Evolutionary conservation across 192 early-diverging fungal genomes (phyloP), one percentile per base, ranked within the genome.

Genomic region (Podila epigama): DNA sequence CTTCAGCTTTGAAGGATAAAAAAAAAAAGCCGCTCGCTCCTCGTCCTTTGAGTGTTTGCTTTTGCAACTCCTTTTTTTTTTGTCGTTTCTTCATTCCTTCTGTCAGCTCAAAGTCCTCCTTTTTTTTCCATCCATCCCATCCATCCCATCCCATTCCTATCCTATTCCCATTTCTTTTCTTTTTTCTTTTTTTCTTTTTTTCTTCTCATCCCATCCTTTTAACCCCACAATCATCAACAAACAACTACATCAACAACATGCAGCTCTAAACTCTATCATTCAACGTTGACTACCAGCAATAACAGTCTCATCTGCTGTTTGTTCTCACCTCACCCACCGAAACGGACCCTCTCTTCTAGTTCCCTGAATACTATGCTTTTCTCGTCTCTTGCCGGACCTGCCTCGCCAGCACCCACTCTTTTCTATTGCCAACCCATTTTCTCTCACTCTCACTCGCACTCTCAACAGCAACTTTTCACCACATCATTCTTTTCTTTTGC

Each of bases 381-480:
- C 44, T 22, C 25, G 44, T 48, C 44, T 48, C 44, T 48, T 22
- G n/a, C 20, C 25, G 44, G 44, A 48, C 44, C 44, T 48, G 44
- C 44, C 44, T 48, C 20, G 25, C 44, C 44, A 48, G 44, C 44
- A 48, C n/a, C 44, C 44, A 48, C 42, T 44, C 42, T 44, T 44
- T 13, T 13, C 13, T 20, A 20, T 20, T 44, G 16, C 42, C 37
- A 39, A 6, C 42, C 22, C 42, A 44, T 20, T 41, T 41, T 11
- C 22, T 20, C 22, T 20, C 42, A 44, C 18, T 44, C 4, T 8
- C 22, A 28, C 41, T 27, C 16, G 16, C 18, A 31, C 63, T 55
- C 53, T 42, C 33, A 36, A 41, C 54, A 3, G 9, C 18, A 51
- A 22, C 48, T 12, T 13, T 22, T 51, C 48, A 13, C 5, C 48